A percentile compares a stretch with the other conserved stretches of the same genome.
phyloP scores from a whole-genome alignment of 495 filamentous ascomycete species.

The Aspergillus kassunensis region DNA sequence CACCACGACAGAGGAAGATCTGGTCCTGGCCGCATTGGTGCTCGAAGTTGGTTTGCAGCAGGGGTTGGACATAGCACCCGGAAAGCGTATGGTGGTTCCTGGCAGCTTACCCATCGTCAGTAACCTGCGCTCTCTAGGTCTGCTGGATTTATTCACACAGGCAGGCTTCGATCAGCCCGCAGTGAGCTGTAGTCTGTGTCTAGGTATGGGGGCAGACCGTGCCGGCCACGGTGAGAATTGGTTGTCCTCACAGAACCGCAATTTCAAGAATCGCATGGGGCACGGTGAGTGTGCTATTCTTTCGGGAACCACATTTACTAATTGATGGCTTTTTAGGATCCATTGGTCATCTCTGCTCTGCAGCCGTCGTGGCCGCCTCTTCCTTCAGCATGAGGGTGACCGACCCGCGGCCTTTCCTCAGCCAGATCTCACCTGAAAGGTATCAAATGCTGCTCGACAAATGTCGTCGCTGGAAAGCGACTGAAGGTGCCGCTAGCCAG shows the following conservation, averaged over 20 bases:
- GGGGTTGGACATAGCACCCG: constrained; percentile 24
- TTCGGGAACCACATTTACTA: too few relatives aligned
- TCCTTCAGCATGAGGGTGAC: constrained; percentile 35
- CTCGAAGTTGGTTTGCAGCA: constrained; percentile 33
- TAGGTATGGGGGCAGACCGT: constrained; percentile 34
- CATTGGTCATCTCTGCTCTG: constrained; percentile 38
- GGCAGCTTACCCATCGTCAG: constrained; percentile 37
- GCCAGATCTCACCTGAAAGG: constrained; percentile 10
- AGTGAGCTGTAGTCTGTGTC: constrained; percentile 46
- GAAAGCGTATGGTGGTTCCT: constrained; percentile 37
- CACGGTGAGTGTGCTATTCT: constrained; percentile 39
- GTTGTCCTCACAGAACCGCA: constrained; percentile 45
- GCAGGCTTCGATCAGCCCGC: constrained; percentile 41
- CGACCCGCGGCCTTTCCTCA: constrained; percentile 28
- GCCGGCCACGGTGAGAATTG: constrained; percentile 41
- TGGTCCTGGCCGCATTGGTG: constrained; percentile 38
- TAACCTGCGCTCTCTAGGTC: constrained; percentile 28
- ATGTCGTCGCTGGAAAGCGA: not conserved
- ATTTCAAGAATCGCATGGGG: constrained; percentile 48
- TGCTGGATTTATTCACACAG: constrained; percentile 33
- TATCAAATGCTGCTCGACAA: too few relatives aligned
- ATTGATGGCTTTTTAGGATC: too few relatives aligned
- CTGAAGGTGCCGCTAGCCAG: not conserved
- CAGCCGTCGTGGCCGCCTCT: constrained; percentile 40
- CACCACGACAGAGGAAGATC: constrained; percentile 46